phyloP scores from a whole-genome alignment of 345 rosid species.

The Sonneratia caseolaris region DNA sequence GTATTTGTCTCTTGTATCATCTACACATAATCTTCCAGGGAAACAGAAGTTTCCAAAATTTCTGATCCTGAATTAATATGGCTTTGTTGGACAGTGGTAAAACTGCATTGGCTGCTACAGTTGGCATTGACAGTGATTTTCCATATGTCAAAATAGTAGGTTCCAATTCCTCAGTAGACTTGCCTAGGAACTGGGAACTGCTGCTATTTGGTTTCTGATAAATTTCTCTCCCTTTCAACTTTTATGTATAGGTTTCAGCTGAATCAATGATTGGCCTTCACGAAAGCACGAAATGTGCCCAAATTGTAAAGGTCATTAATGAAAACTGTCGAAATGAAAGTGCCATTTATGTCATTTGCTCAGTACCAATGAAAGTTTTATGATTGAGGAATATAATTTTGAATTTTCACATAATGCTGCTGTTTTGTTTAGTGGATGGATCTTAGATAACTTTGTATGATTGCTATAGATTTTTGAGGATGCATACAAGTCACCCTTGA shows the following conservation, averaged over 20 bases:
- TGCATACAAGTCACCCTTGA: constrained; percentile 93
- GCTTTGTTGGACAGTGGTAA: constrained; percentile 65
- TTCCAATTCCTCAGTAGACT: neutral
- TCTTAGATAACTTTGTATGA: no score
- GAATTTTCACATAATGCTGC: constrained; percentile 9
- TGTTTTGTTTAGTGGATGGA: neutral
- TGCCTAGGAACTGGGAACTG: neutral
- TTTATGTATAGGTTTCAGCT: constrained; percentile 62
- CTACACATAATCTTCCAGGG: neutral
- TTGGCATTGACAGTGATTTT: constrained; percentile 90
- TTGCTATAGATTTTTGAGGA: constrained; percentile 78
- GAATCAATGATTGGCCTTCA: constrained; percentile 96
- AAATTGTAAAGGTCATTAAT: constrained; percentile 65
- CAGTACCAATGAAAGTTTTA: neutral
- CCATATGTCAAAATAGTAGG: constrained; percentile 98
- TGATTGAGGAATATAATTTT: neutral
- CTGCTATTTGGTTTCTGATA: neutral
- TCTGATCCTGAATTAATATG: neutral
- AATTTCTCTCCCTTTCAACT: neutral
- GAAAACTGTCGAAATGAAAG: no score
- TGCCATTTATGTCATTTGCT: neutral
- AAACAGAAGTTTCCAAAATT: constrained; percentile 3
- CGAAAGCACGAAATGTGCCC: constrained; percentile 94
- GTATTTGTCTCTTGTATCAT: constrained; percentile 19
- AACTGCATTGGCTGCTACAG: constrained; percentile 93